Evolutionary conservation across 305 asterid genomes (phyloP), one percentile per base, ranked within the genome.

Genomic region (Fraxinus ornus): DNA sequence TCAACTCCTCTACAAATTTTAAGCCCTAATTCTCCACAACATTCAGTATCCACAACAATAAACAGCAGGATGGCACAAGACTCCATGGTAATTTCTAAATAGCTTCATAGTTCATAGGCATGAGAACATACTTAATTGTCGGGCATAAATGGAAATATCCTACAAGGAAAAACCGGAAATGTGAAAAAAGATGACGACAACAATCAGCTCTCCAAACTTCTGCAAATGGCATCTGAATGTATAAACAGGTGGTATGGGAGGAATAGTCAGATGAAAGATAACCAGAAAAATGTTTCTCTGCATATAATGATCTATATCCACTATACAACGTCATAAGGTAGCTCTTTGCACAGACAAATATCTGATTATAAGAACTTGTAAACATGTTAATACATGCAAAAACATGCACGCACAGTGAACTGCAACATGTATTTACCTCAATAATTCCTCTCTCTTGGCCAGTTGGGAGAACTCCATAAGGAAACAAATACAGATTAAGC

Each of bases 381-480:
- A 32, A 30, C 9, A 32, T 71, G 76, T 13, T 32, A 32, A 32
- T 4, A 32, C 44, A 30, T 71, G 26, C 15, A 26, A 64, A 64
- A 64, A 64, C 71, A 62, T 62, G 73, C 35, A 64, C 2, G 35
- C 70, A 30, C n/a, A 15, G 39, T 30, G 79, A 77, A 22, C 28
- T 33, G 30, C 71, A 73, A 83, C 28, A 78, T 49, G 32, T 52
- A 80, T 82, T 80, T 81, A 97, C 99, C 99, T 97, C 99, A 52
- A 97, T 97, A 84, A 97, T 97, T 89, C 99, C 99, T 87, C 94
- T 92, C 90, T 89, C 98, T 32, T 95, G 95, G 74, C 97, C 99
- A 82, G 99, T 94, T 78, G 99, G 99, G 82, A 97, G 99, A 84
- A 97, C 99, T 85, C 99, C 99, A 77, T 94, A 97, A 49, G 99